Base-by-base conservation (phyloP, 306 rosid genomes). In the Hippophae rhamnoides region DNA sequence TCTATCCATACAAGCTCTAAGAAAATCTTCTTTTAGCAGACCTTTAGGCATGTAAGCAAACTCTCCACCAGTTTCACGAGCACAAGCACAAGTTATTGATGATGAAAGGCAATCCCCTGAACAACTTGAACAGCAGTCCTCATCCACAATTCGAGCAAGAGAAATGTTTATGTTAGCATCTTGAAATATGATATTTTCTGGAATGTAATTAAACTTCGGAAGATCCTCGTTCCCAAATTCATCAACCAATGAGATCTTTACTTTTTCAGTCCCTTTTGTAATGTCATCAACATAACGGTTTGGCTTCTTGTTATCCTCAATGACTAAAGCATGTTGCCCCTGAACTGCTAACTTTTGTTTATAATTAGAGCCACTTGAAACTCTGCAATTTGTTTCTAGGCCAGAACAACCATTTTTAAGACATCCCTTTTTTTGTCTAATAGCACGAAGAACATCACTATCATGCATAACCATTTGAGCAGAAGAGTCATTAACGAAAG, bases 61-160 rank as follows among this genome's bases (percentile, higher is more conserved):
- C 70, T 87, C 98, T 47, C 98, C 98, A 66, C 98, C 86, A 57
- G 98, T 90, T 78, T 87, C 96, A 44, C 75, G 81, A 69, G 98
- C 79, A 78, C 98, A 90, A 12, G 94, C 96, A 78, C 98, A 90
- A 12, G 98, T 87, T 63, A 83, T 60, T 62, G 82, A 10, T 6
- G 74, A 70, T 23, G 79, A 74, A 52, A 90, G 92, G 63, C 98
- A 90, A 66, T 87, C 57, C 25, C 96, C 95, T 5, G 73, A 70
- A 70, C 96, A 90, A 43, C 63, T 72, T 41, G 74, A 51, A 66
- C 98, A 90, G 63, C 96, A 90, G 67, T 70, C 95, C 60, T 83
- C 89, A 70, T 87, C 96, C 60, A 78, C 87, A 57, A 90, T 78
- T 10, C 98, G 95, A 47, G 95, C 94, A 58, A 90, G 64, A 52